A percentile compares a stretch with the other conserved stretches of the same genome.
Evolutionary conservation across 2,329 filamentous ascomycete species (phyloP).

Genomic region (Calonectria multiphialidica): DNA sequence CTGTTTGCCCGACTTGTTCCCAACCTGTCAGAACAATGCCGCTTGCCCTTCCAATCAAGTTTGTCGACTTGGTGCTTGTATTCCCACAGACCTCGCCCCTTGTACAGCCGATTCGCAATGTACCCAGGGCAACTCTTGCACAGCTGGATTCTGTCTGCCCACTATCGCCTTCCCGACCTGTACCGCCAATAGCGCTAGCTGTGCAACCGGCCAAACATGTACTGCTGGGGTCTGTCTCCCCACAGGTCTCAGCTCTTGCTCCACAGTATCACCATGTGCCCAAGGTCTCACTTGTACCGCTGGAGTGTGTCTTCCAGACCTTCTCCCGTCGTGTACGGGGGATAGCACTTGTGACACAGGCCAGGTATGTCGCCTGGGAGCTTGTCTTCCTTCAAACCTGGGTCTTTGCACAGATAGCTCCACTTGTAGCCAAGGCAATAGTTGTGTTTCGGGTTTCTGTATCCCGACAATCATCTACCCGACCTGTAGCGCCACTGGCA

Average conservation of each 20-base stretch:
- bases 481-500: not conserved
- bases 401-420: not conserved
- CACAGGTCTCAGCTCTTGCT: not conserved
- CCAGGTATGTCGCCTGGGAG: not conserved
- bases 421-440: not conserved
- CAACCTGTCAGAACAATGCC: not conserved
- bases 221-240: constrained; percentile 10
- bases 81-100: not conserved
- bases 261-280: not conserved
- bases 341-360: not conserved
- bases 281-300: not conserved
- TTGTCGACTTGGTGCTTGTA: constrained; percentile 3
- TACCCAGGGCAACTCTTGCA: not conserved
- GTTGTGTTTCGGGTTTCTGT: constrained; percentile 1
- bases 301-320: constrained; percentile 1
- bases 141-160: constrained; percentile 3
- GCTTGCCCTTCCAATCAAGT: not conserved
- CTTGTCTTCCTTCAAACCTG: not conserved
- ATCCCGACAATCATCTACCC: not conserved
- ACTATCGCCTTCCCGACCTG: not conserved
- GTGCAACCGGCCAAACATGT: not conserved
- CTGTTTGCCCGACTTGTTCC: constrained; percentile 6
- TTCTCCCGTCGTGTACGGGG: not conserved
- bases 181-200: not conserved
- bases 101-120: constrained; percentile 7